phyloP scores from a whole-genome alignment of 129 eudicot species.

The Tagetes erecta region DNA sequence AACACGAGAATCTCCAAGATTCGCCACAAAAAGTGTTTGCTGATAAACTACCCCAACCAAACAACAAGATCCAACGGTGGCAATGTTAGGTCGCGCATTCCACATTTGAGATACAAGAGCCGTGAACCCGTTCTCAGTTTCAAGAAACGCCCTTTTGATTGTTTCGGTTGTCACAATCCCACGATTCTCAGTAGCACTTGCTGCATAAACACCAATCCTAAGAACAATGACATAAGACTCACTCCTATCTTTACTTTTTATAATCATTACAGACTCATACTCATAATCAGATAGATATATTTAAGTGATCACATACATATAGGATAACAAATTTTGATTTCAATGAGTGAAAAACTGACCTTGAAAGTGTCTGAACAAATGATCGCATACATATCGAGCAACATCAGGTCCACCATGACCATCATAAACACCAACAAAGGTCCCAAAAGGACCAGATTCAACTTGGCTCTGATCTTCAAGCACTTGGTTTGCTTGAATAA shows the following conservation, averaged over 20 bases:
- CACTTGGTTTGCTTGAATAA: constrained; percentile 58
- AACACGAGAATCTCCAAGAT: constrained; percentile 67
- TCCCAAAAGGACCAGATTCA: constrained; percentile 63
- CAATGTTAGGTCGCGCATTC: constrained; percentile 44
- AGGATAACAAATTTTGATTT: not conserved
- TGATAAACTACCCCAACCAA: constrained; percentile 60
- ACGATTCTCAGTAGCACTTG: constrained; percentile 32
- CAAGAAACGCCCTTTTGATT: constrained; percentile 54
- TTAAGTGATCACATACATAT: too few relatives aligned
- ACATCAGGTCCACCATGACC: constrained; percentile 73
- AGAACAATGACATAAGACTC: constrained; percentile 36
- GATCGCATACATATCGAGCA: constrained; percentile 58
- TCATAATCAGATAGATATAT: not conserved
- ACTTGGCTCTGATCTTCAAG: constrained; percentile 70
- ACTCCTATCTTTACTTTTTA: constrained; percentile 6
- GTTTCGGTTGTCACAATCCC: constrained; percentile 54
- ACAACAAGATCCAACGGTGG: constrained; percentile 68
- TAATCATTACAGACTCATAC: constrained; percentile 3
- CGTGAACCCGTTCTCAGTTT: constrained; percentile 55
- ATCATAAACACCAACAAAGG: constrained; percentile 69
- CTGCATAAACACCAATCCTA: constrained; percentile 60
- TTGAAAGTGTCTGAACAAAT: constrained; percentile 52
- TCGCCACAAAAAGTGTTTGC: constrained; percentile 62
- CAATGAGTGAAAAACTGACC: constrained; percentile 18
- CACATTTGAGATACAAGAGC: constrained; percentile 49